Evolutionary conservation across 2,329 filamentous ascomycete genomes (phyloP), one percentile per base, ranked within the genome.

Genomic region (Epichloe hybrida): DNA sequence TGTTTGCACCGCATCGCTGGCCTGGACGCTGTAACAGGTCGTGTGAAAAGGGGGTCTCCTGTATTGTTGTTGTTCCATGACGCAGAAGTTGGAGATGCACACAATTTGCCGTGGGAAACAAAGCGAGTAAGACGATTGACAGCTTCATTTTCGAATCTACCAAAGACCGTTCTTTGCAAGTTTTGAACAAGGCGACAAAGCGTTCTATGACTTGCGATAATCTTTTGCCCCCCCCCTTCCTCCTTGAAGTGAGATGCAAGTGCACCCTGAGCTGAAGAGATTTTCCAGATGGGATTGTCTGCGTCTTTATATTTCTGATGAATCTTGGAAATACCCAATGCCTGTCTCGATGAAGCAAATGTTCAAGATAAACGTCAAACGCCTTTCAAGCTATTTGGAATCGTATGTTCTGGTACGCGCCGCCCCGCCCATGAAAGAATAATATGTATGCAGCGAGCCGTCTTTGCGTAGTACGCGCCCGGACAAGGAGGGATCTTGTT

Each of bases 371-470:
- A 13, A 12, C 21, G 20, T 36, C 7, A 20, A 15, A 35, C 31
- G 4, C 0, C 20, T 40, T 23, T 15, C 6, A 35, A 48, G 27
- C 46, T 13, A 42, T 17, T 41, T 27, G 23, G 23, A 41, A 41
- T 7, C 23, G 27, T 35, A 35, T 35, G 8, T 17, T 20, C 38
- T 34, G n/a, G 15, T 35, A 13, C 41, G 23, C 12, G 17, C 13
- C 38, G 9, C 13, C 23, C 20, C 3, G 8, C 21, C 12, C 15
- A 23, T 23, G n/a, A 15, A 23, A 41, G 21, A 35, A 2, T 35
- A 35, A 2, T n/a, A 41, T 48, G 46, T n/a, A 41, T 48, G 46
- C 46, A 48, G 46, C 12, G 15, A 48, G 38, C 46, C 46, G 46
- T 35, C 17, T 40, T 15, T 36, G 5, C 27, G 46, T n/a, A 12